A percentile compares a stretch with the other conserved stretches of the same genome.
phyloP scores from a whole-genome alignment of 2,329 filamentous ascomycete genomes.

The Stagonosporopsis tanaceti region DNA sequence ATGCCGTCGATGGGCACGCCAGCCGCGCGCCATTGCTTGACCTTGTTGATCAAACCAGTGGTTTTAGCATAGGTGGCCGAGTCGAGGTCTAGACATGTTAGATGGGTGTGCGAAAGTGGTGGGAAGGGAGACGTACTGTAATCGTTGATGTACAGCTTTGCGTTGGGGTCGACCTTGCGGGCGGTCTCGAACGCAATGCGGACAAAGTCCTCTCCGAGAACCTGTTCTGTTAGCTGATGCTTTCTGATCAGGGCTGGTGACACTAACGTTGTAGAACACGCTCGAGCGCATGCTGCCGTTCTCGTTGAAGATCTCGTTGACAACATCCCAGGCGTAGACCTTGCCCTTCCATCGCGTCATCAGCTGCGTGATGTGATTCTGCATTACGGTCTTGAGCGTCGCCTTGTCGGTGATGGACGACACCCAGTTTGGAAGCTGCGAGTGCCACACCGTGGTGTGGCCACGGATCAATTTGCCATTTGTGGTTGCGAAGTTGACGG shows the following conservation, averaged over 20 bases:
- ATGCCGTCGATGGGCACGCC: slow-evolving; percentile 74
- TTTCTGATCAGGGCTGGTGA: not conserved
- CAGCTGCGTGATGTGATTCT: slow-evolving; percentile 67
- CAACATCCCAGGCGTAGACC: slow-evolving; percentile 69
- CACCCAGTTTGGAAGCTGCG: slow-evolving; percentile 64
- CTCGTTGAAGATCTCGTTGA: slow-evolving; percentile 71
- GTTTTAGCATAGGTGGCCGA: slow-evolving; percentile 67
- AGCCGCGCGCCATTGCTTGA: slow-evolving; percentile 69
- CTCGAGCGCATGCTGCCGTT: slow-evolving; percentile 66
- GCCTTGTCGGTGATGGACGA: slow-evolving; percentile 61
- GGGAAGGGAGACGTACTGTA: slow-evolving; percentile 46
- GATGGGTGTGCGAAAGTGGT: slow-evolving; percentile 31
- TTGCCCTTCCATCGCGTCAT: slow-evolving; percentile 70
- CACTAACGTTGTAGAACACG: slow-evolving; percentile 66
- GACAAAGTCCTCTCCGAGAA: slow-evolving; percentile 74
- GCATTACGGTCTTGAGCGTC: slow-evolving; percentile 64
- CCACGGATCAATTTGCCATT: slow-evolving; percentile 69
- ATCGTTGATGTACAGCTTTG: slow-evolving; percentile 81
- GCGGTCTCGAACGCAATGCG: slow-evolving; percentile 76
- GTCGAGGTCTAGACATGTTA: slow-evolving; percentile 64
- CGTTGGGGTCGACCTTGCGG: slow-evolving; percentile 69
- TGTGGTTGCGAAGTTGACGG: slow-evolving; percentile 64
- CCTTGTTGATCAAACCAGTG: slow-evolving; percentile 64
- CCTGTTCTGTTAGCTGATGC: not conserved
- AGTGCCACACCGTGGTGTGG: slow-evolving; percentile 73